Conservation (phyloP, 495 filamentous ascomycete genomes). For the Daldinia vernicosa region DNA sequence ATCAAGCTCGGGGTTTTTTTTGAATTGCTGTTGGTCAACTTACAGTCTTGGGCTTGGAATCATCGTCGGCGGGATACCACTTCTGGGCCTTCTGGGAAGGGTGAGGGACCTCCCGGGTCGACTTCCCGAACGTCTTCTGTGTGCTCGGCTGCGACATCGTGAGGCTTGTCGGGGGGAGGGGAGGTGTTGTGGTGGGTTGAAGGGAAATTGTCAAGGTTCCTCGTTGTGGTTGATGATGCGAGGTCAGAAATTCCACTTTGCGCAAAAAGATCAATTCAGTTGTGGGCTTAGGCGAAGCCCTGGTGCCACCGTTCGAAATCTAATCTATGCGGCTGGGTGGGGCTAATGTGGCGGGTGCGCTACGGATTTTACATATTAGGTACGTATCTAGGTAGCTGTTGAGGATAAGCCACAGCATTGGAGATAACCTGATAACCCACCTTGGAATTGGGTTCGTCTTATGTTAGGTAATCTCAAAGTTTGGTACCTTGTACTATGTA, state of each 20-base stretch:
- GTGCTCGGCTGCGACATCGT: conserved; percentile 74
- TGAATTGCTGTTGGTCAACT: conserved; percentile 50
- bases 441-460: neutral
- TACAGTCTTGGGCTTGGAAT: conserved; percentile 91
- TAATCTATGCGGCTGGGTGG: conserved; percentile 20
- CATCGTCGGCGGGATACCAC: conserved; percentile 99
- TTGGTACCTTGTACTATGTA: no score
- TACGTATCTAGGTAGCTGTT: no score
- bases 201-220: conserved; percentile 43
- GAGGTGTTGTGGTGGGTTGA: conserved; percentile 49
- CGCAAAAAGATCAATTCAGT: conserved; percentile 49
- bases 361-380: conserved; percentile 5
- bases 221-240: conserved; percentile 46
- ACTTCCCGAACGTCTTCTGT: conserved; percentile 98
- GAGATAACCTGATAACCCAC: no score
- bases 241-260: conserved; percentile 48
- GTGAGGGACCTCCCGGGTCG: conserved; percentile 86
- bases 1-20: neutral
- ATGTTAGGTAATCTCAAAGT: neutral
- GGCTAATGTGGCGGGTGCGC: conserved; percentile 34
- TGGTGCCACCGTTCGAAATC: conserved; percentile 44
- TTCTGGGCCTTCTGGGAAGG: conserved; percentile 92
- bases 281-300: conserved; percentile 52
- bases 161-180: conserved; percentile 50
- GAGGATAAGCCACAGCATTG: neutral